Percentiles rank a stretch among this genome's conserved stretches.
These are phyloP conservation scores for Neoarthrinium moseri DNA, from an alignment of 2,329 filamentous ascomycete species.

Conservation along the genomic window DNA sequence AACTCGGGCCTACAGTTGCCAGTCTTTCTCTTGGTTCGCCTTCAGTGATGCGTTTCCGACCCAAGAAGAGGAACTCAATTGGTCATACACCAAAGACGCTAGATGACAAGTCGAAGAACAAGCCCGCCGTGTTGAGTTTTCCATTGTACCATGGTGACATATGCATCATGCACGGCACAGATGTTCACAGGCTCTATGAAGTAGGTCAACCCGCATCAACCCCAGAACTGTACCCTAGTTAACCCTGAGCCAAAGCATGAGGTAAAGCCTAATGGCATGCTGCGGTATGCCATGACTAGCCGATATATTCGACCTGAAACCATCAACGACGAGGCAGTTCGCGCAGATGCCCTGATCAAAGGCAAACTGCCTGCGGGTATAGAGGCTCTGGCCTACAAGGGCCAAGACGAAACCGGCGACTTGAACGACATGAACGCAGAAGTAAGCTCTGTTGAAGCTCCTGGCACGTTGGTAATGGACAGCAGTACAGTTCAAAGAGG, in stretches of 20 bases:
- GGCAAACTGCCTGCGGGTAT: slow-evolving; percentile 32
- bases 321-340: slow-evolving; percentile 30
- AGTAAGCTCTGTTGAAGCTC: too few relatives aligned
- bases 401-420: too few relatives aligned
- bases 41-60: slow-evolving; percentile 56
- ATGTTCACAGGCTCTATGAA: slow-evolving; percentile 60
- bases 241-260: slow-evolving; percentile 37
- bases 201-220: slow-evolving; percentile 27
- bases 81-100: slow-evolving; percentile 23
- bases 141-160: slow-evolving; percentile 62
- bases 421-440: too few relatives aligned
- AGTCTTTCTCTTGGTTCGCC: slow-evolving; percentile 59
- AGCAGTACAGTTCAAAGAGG: too few relatives aligned
- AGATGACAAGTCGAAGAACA: slow-evolving; percentile 26
- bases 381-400: slow-evolving; percentile 25
- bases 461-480: too few relatives aligned
- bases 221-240: not conserved
- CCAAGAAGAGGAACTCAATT: slow-evolving; percentile 40
- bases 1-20: slow-evolving; percentile 61
- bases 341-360: slow-evolving; percentile 24
- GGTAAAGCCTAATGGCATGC: slow-evolving; percentile 47
- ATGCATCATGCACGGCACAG: slow-evolving; percentile 59
- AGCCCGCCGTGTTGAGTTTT: slow-evolving; percentile 33
- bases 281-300: slow-evolving; percentile 57
- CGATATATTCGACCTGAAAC: slow-evolving; percentile 47